Evolutionary conservation across 2,329 filamentous ascomycete genomes (phyloP), one percentile per base, ranked within the genome.

Genomic region (Talaromyces sp.): DNA sequence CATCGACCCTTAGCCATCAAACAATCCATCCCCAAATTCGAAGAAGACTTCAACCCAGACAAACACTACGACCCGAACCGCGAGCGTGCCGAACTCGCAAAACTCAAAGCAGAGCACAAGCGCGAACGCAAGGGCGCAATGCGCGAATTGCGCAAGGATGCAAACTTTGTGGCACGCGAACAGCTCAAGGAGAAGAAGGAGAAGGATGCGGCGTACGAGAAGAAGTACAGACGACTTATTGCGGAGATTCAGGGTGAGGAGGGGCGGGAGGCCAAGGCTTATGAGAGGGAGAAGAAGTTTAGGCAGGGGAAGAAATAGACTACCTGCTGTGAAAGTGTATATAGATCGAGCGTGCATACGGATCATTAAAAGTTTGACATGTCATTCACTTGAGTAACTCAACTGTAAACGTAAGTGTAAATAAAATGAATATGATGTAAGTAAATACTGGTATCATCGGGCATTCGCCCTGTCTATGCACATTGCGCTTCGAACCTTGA

Each of bases 1-100:
- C 95, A 99, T 83, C 86, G 86, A 0, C 92, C 93, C 0, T 85
- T 96, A 2, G 89, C 95, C 24, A 96, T 98, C 82, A 93, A 94
- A 78, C 89, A 88, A 8, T 89, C 87, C 66, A 88, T 97, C 56
- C 95, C 95, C 78, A 97, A 96, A 78, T 99, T 98, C 81, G 95
- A 98, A 81, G 94, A 97, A 76, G 85, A 87, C 65, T 99, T 93
- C 85, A 95, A 96, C 77, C 95, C 95, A 3, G 88, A 91, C 81
- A 94, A 93, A 81, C 95, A 98, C 85, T 98, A 99, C 86, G 96
- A 99, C 75, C 93, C 93, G 0, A 91, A 99, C 79, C 89, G 89
- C 70, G 93, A 97, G 79, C 91, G 95, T 39, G 89, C 91, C 24
- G 93, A 97, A 74, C 80, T 90, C 67, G 89, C 89, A 74, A 95